Evolutionary conservation across 2,329 filamentous ascomycete genomes (phyloP).

Genomic region (Cercospora sp.): DNA sequence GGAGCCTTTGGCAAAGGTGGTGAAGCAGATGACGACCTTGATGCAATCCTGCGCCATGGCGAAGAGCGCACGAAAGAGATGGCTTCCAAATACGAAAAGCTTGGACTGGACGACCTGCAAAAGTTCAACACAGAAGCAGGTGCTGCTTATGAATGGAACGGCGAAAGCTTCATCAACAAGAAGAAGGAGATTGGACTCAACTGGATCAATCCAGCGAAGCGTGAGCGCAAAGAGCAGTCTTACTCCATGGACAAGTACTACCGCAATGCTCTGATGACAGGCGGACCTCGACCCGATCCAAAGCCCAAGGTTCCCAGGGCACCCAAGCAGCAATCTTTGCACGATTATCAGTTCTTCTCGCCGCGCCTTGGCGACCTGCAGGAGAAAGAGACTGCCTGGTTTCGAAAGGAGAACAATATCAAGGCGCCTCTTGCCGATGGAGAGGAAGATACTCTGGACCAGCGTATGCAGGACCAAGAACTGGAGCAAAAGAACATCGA

Average conservation of each 20-base stretch:
- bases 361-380: constrained; percentile 80
- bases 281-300: constrained; percentile 73
- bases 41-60: constrained; percentile 79
- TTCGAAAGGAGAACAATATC: constrained; percentile 93
- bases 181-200: constrained; percentile 83
- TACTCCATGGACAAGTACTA: constrained; percentile 99
- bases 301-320: constrained; percentile 96
- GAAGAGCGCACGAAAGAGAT: constrained; percentile 87
- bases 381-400: constrained; percentile 92
- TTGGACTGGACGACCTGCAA: constrained; percentile 93
- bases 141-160: constrained; percentile 93
- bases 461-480: constrained; percentile 83
- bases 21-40: constrained; percentile 85
- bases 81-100: constrained; percentile 92
- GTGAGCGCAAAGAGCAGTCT: constrained; percentile 95
- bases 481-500: constrained; percentile 91
- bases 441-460: constrained; percentile 79
- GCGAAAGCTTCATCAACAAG: constrained; percentile 86
- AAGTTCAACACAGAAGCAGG: constrained; percentile 92
- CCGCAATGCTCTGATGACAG: constrained; percentile 81
- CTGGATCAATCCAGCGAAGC: constrained; percentile 98
- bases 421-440: constrained; percentile 89
- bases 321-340: constrained; percentile 85
- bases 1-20: constrained; percentile 61
- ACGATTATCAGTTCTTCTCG: constrained; percentile 98